Evolutionary conservation across 169 alveolate species (phyloP).

Genomic region (Perkinsus marinus): DNA sequence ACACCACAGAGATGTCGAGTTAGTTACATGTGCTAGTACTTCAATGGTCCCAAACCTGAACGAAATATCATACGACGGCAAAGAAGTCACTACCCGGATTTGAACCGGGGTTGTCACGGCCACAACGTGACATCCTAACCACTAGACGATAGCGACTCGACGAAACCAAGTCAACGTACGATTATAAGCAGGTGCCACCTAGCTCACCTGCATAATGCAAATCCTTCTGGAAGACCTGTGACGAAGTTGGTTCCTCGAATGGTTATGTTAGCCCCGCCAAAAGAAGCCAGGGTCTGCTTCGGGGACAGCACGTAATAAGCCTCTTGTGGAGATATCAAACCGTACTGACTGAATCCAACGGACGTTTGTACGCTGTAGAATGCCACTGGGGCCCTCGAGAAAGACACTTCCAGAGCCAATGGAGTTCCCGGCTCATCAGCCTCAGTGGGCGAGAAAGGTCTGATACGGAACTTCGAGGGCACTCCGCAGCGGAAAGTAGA

Average conservation of each 20-base stretch:
- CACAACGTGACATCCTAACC: too few relatives aligned
- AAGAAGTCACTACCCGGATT: background rate
- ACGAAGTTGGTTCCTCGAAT: background rate
- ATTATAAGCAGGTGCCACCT: too few relatives aligned
- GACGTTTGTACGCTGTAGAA: background rate
- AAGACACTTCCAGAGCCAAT: background rate
- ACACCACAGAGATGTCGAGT: background rate
- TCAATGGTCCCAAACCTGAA: background rate
- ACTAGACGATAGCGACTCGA: background rate
- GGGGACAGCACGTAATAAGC: background rate
- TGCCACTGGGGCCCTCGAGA: background rate
- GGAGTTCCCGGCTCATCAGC: background rate
- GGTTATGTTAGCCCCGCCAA: background rate
- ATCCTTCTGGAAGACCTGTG: background rate
- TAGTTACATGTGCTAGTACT: background rate
- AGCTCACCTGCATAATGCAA: background rate
- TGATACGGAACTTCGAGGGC: background rate
- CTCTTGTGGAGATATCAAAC: background rate
- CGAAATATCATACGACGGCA: background rate
- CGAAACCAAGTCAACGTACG: background rate
- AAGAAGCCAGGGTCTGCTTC: background rate
- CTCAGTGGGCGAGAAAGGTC: background rate
- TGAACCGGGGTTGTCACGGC: too few relatives aligned
- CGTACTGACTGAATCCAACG: background rate
- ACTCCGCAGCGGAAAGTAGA: background rate